Evolutionary conservation across 768 basidiomycete species (phyloP).

Genomic region (Boletus vermiculosoides): DNA sequence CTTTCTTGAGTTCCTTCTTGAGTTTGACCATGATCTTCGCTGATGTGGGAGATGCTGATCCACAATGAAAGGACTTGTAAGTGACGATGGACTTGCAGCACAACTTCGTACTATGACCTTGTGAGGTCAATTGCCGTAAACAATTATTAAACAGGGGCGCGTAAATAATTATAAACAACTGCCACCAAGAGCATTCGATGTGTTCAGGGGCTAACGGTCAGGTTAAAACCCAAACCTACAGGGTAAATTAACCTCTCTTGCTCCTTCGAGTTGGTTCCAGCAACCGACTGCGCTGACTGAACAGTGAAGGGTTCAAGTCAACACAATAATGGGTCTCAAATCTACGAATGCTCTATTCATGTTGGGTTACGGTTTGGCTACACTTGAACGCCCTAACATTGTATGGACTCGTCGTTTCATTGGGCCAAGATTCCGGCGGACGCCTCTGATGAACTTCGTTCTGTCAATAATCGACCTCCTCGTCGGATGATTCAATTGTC

Average conservation of each 20-base stretch:
- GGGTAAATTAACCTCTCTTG: too few relatives aligned
- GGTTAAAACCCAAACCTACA: too few relatives aligned
- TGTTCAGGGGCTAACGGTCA: too few relatives aligned
- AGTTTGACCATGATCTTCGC: conserved; percentile 19
- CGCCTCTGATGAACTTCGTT: not conserved
- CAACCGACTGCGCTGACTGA: not conserved
- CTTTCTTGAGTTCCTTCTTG: conserved; percentile 21
- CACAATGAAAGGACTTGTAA: not conserved
- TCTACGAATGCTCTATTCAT: not conserved
- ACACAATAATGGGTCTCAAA: not conserved
- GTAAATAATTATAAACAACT: conserved; percentile 9
- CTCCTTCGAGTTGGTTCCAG: too few relatives aligned
- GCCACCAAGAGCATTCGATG: not conserved
- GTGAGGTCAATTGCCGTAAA: not conserved
- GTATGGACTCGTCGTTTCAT: not conserved
- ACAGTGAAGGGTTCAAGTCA: not conserved
- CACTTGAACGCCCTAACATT: not conserved
- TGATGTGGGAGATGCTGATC: not conserved
- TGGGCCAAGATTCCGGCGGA: not conserved
- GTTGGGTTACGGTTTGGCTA: not conserved
- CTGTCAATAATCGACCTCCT: too few relatives aligned
- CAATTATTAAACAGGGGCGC: not conserved
- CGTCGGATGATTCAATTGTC: too few relatives aligned
- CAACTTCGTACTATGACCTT: not conserved
- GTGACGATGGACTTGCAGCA: not conserved